These are phyloP conservation scores for Fusarium subglutinans DNA, from an alignment of 2,329 filamentous ascomycete species.

Conservation along the genomic window DNA sequence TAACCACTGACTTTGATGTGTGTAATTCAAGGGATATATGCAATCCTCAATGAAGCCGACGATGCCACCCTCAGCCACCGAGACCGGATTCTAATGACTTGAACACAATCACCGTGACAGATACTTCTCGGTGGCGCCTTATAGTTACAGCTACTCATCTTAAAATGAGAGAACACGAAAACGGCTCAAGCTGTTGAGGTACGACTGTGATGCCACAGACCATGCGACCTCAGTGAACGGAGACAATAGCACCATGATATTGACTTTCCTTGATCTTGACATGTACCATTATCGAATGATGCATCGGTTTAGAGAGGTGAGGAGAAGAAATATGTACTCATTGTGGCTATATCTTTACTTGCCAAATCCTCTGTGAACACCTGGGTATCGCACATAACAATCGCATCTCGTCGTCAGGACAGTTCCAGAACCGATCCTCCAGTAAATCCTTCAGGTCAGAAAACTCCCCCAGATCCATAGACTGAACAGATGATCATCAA, in stretches of 20 bases:
- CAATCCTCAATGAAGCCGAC: background rate
- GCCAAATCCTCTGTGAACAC: constrained; percentile 3
- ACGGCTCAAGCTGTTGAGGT: background rate
- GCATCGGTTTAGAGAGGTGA: background rate
- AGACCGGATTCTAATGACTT: background rate
- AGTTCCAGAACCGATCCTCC: constrained; percentile 5
- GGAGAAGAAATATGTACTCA: constrained; percentile 1
- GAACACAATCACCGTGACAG: background rate
- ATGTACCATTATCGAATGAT: background rate
- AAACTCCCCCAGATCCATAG: background rate
- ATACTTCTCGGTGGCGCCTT: background rate
- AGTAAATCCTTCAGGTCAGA: background rate
- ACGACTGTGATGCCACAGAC: background rate
- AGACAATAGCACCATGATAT: background rate
- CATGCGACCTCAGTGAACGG: background rate
- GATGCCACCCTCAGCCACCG: background rate
- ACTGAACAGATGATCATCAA: constrained; percentile 6
- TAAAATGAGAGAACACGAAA: too few relatives aligned
- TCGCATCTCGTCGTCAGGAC: constrained; percentile 21
- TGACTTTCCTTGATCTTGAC: background rate
- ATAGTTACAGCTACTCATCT: too few relatives aligned
- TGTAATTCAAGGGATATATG: background rate
- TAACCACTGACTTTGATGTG: background rate
- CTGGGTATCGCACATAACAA: constrained; percentile 32
- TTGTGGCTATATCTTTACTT: constrained; percentile 6